Conservation (phyloP, 306 rosid species). For the Vigna trinervia region DNA sequence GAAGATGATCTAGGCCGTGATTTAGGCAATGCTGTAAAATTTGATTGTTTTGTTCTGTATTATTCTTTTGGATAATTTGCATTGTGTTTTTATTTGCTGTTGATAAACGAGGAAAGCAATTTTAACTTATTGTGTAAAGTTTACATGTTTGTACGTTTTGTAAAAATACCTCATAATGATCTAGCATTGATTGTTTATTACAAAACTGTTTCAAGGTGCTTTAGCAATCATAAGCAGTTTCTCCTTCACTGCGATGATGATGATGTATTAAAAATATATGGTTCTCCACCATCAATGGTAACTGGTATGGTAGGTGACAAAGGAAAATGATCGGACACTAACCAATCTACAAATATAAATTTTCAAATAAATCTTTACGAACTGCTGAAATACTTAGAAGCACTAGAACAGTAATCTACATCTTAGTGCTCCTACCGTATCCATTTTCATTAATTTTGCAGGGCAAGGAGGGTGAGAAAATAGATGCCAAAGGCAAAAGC, state of each 20-base stretch:
- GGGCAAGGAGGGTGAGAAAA: constrained; percentile 18
- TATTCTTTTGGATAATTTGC: constrained; percentile 52
- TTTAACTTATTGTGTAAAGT: constrained; percentile 30
- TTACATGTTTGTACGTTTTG: constrained; percentile 13
- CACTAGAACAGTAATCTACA: constrained; percentile 10
- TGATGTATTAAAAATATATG: background rate
- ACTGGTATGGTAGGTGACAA: constrained; percentile 14
- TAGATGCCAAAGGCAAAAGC: constrained; percentile 18
- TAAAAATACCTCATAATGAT: constrained; percentile 21
- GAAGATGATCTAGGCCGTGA: constrained; percentile 59
- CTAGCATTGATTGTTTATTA: constrained; percentile 23
- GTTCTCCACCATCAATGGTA: constrained; percentile 4
- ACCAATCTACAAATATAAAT: background rate
- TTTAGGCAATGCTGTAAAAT: constrained; percentile 49
- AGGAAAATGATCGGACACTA: background rate
- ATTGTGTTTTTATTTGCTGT: constrained; percentile 47
- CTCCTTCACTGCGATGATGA: background rate
- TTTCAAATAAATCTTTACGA: background rate
- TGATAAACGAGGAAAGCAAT: constrained; percentile 45
- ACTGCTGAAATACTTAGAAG: background rate
- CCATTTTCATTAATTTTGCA: constrained; percentile 4
- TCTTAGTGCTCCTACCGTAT: background rate
- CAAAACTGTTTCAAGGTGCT: background rate
- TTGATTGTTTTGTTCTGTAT: constrained; percentile 50
- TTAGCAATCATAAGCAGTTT: constrained; percentile 9